These are phyloP conservation scores for Penicillium sp. DNA, from an alignment of 2,329 filamentous ascomycete genomes.

Conservation along the genomic window DNA sequence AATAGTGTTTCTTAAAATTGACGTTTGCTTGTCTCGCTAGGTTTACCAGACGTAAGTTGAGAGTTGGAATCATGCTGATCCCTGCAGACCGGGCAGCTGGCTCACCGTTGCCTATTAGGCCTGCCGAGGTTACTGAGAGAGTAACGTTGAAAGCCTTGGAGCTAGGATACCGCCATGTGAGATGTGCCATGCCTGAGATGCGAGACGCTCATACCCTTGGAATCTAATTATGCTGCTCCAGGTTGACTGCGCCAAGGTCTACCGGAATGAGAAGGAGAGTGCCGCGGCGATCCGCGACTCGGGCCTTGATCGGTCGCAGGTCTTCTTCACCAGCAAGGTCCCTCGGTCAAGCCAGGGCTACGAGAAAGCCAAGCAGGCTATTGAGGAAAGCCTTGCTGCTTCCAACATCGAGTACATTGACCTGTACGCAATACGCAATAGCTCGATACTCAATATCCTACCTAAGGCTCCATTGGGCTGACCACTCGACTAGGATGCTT, in stretches of 20 bases:
- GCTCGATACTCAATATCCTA: not conserved
- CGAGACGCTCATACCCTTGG: not conserved
- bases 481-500: constrained; percentile 33
- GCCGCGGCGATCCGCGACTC: constrained; percentile 56
- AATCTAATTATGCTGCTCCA: constrained; percentile 21
- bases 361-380: constrained; percentile 62
- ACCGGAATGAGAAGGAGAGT: constrained; percentile 61
- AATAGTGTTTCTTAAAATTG: constrained; percentile 4
- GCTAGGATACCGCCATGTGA: constrained; percentile 59
- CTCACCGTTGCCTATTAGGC: constrained; percentile 41
- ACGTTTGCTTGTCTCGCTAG: constrained; percentile 23
- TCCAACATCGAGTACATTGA: constrained; percentile 69
- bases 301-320: constrained; percentile 54
- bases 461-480: not conserved
- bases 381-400: constrained; percentile 64
- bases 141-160: constrained; percentile 60
- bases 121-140: constrained; percentile 58
- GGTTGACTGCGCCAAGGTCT: constrained; percentile 61
- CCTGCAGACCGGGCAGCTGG: not conserved
- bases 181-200: constrained; percentile 9
- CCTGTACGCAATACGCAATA: constrained; percentile 51
- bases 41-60: constrained; percentile 43
- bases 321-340: constrained; percentile 67
- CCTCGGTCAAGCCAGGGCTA: constrained; percentile 60
- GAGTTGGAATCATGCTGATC: not conserved